Conservation (phyloP, 768 basidiomycete species). For the Pleurotus giganteus region DNA sequence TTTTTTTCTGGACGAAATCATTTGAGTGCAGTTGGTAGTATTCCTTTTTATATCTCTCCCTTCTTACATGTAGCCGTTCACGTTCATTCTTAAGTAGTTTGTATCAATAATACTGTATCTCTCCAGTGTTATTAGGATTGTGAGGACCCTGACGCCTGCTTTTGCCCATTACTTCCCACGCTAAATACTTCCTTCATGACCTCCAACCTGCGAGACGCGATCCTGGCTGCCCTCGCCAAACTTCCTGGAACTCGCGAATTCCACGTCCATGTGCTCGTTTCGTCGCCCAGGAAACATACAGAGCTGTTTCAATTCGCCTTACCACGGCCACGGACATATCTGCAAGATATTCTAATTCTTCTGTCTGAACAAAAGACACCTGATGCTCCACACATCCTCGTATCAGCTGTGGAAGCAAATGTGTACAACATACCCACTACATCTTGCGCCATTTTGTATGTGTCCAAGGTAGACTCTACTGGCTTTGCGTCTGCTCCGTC, state of each 20-base stretch:
- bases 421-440: conserved; percentile 75
- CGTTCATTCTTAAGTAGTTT: no score
- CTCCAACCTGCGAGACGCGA: conserved; percentile 53
- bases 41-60: no score
- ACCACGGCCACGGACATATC: conserved; percentile 60
- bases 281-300: conserved; percentile 63
- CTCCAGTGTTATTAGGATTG: background rate
- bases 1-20: no score
- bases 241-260: conserved; percentile 70
- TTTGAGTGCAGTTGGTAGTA: no score
- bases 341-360: conserved; percentile 78
- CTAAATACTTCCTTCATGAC: conserved; percentile 12
- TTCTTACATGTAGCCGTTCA: no score
- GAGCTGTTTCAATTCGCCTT: conserved; percentile 74
- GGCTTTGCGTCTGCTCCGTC: conserved; percentile 66
- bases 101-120: background rate
- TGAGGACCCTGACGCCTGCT: background rate
- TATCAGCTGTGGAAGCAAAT: conserved; percentile 76
- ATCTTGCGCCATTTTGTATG: conserved; percentile 72
- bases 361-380: conserved; percentile 59
- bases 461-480: conserved; percentile 94
- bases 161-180: conserved; percentile 7
- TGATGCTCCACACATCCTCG: conserved; percentile 56
- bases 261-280: conserved; percentile 73
- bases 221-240: conserved; percentile 52